Evolutionary conservation across 2,329 filamentous ascomycete species (phyloP).

Genomic region (Alternaria brassicicola): DNA sequence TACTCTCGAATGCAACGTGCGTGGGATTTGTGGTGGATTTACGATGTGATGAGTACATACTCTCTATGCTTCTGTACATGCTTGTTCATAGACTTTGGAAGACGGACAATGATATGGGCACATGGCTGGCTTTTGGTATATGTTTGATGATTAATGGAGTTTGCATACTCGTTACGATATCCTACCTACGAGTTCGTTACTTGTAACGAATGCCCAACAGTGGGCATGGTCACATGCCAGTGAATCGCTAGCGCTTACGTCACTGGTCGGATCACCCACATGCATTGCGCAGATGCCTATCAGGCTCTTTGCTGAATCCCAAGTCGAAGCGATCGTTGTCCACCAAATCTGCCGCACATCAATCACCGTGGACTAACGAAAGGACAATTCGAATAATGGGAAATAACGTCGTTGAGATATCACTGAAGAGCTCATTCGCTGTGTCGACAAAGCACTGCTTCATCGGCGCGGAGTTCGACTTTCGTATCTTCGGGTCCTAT

Average conservation of each 20-base stretch:
- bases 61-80: not conserved
- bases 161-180: not conserved
- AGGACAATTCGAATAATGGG: not conserved
- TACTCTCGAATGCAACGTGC: not conserved
- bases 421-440: not conserved
- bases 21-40: not conserved
- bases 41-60: not conserved
- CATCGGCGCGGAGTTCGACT: not conserved
- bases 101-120: not conserved
- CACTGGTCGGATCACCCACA: not conserved
- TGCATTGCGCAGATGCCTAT: not conserved
- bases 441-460: not conserved
- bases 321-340: not conserved
- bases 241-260: not conserved
- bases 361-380: accelerated
- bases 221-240: not conserved
- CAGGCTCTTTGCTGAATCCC: not conserved
- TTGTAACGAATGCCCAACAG: not conserved
- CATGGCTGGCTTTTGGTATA: not conserved
- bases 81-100: not conserved
- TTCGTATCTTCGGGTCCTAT: not conserved
- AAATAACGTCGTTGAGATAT: not conserved
- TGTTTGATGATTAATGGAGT: not conserved
- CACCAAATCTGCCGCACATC: not conserved
- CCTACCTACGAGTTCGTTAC: not conserved